A percentile compares a stretch with the other conserved stretches of the same genome.
phyloP scores from a whole-genome alignment of 305 asterid genomes.

The Fraxinus paxiana region DNA sequence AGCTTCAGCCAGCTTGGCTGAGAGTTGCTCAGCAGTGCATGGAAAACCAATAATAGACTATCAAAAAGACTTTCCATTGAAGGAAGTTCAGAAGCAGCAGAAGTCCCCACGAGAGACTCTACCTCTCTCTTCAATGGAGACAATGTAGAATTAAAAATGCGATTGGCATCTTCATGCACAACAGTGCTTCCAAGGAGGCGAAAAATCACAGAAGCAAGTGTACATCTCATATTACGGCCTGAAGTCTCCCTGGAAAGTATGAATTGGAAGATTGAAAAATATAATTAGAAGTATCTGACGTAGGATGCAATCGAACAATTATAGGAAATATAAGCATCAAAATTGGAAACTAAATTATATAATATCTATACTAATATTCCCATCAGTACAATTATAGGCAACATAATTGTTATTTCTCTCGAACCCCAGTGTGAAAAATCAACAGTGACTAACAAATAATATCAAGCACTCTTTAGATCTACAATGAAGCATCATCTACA shows the following conservation, averaged over 20 bases:
- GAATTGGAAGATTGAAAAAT: neutral
- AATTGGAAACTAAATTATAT: neutral
- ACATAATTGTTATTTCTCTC: neutral
- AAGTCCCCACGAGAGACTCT: slow-evolving; percentile 51
- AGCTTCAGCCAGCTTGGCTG: slow-evolving; percentile 89
- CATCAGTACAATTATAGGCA: neutral
- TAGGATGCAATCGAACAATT: neutral
- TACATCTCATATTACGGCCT: slow-evolving; percentile 69
- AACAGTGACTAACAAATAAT: neutral
- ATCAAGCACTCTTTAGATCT: neutral
- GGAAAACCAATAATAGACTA: slow-evolving; percentile 70
- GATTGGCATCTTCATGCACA: slow-evolving; percentile 78
- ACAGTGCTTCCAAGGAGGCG: slow-evolving; percentile 97
- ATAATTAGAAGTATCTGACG: neutral
- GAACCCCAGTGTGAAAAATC: neutral
- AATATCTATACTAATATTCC: neutral
- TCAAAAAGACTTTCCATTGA: slow-evolving; percentile 73
- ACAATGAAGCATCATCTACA: neutral
- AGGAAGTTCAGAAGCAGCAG: slow-evolving; percentile 42
- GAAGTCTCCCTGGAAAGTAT: slow-evolving; percentile 71
- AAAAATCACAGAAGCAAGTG: slow-evolving; percentile 72
- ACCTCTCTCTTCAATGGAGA: slow-evolving; percentile 51
- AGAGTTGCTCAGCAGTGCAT: slow-evolving; percentile 75
- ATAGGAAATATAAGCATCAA: neutral
- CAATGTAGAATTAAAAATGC: slow-evolving; percentile 40